Percentiles rank a stretch among this genome's conserved stretches.
Conservation (phyloP, 768 basidiomycete species). For the Glaciozyma martinii region DNA sequence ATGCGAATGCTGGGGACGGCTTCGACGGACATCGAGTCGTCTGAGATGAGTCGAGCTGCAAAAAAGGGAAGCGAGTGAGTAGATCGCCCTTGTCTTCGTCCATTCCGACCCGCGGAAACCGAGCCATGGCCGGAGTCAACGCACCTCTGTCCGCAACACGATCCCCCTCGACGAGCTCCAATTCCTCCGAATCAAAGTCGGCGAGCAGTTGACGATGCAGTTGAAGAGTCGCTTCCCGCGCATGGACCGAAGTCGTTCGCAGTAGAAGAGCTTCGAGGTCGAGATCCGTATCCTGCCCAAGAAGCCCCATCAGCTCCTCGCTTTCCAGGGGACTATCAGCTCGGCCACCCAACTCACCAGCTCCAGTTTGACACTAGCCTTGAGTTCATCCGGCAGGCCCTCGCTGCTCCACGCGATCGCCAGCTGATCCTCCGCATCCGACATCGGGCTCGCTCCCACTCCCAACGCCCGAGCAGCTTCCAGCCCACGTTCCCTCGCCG, state of each 20-base stretch:
- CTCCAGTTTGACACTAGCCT: neutral
- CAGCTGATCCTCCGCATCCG: neutral
- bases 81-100: neutral
- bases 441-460: neutral
- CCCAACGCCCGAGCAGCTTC: no score
- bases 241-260: neutral
- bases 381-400: neutral
- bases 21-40: neutral
- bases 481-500: no score
- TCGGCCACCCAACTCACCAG: neutral
- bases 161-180: neutral
- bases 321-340: neutral
- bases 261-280: conserved; percentile 11
- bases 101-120: neutral
- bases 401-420: neutral
- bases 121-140: neutral
- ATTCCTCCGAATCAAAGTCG: neutral
- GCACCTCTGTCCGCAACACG: neutral
- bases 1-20: neutral
- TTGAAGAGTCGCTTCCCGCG: neutral
- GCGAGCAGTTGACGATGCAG: neutral
- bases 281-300: neutral
- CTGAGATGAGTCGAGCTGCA: neutral
- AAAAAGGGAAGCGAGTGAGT: neutral
- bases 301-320: neutral